Evolutionary conservation across 1,139 yeast species (phyloP), one percentile per base, ranked within the genome.

Genomic region (Yamadazyma friedrichii): DNA sequence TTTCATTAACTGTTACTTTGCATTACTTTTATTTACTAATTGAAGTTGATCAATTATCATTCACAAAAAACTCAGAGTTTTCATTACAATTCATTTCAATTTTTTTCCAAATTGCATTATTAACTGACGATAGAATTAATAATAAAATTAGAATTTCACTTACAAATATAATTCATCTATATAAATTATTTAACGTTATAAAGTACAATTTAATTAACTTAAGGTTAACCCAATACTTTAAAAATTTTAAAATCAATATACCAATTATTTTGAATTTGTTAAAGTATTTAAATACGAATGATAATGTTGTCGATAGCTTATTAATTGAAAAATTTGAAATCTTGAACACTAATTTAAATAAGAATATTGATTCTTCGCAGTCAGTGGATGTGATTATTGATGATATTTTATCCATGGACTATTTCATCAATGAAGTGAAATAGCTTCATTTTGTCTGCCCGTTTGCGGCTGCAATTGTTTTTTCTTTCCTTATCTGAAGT

Each of bases 81-180:
- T 64, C 74, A 4, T 56, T 70, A 24, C 75, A 70, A 44, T 72
- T 67, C 44, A 54, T 70, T 34, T 67, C 71, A 27, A 67, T 67
- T 47, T 68, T 70, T 17, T 70, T 70, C 48, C 60, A 72, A 8
- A 57, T 70, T 36, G 50, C 67, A n/a, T 49, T 64, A 9, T 48
- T 58, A n/a, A 64, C 61, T 24, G 48, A 41, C 25, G 24, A 20
- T 20, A 20, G 8, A 20, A 44, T 46, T 6, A 49, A 48, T 15
- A 41, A 38, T 17, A 43, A 45, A 15, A 38, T 49, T 28, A 52
- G 48, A 24, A 29, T 55, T 11, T 46, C 55, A 9, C 40, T 55
- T 15, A 45, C 46, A 26, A 42, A 60, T 24, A 50, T 68, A 30
- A 58, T 62, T 35, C 68, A 74, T 70, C 58, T 57, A 41, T 57